phyloP scores from a whole-genome alignment of 345 rosid species.

The thale cress (Arabidopsis thaliana) region DNA sequence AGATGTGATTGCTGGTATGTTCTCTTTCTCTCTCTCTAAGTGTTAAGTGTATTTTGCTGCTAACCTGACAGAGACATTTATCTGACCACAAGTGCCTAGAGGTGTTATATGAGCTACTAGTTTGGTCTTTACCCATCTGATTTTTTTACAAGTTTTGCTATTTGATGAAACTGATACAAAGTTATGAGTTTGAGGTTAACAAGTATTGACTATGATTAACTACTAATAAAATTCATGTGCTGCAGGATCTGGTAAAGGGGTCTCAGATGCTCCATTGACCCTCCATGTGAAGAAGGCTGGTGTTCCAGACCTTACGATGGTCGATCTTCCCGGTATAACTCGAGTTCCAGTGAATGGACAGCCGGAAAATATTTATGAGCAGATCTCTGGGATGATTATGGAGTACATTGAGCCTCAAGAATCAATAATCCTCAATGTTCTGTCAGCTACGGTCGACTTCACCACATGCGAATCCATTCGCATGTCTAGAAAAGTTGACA shows the following conservation, averaged over 20 bases:
- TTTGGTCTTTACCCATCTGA: neutral
- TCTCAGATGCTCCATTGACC: slow-evolving; percentile 52
- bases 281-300: slow-evolving; percentile 53
- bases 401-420: slow-evolving; percentile 59
- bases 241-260: slow-evolving; percentile 50
- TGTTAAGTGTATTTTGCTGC: neutral
- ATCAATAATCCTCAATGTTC: slow-evolving; percentile 57
- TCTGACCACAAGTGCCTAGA: neutral
- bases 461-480: slow-evolving; percentile 60
- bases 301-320: slow-evolving; percentile 66
- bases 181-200: neutral
- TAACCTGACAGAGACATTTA: neutral
- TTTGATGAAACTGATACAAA: neutral
- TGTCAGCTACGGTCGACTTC: slow-evolving; percentile 59
- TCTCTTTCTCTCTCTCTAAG: neutral
- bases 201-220: neutral
- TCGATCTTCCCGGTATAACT: slow-evolving; percentile 67
- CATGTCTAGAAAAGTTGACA: slow-evolving; percentile 60
- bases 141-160: neutral
- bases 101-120: neutral
- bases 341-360: slow-evolving; percentile 59
- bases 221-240: neutral
- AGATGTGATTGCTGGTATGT: slow-evolving; percentile 45
- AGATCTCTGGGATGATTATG: slow-evolving; percentile 49
- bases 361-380: slow-evolving; percentile 59